A percentile compares a stretch with the other conserved stretches of the same genome.
phyloP scores from a whole-genome alignment of 805 yeast species.

The Ogataea haglerorum region DNA sequence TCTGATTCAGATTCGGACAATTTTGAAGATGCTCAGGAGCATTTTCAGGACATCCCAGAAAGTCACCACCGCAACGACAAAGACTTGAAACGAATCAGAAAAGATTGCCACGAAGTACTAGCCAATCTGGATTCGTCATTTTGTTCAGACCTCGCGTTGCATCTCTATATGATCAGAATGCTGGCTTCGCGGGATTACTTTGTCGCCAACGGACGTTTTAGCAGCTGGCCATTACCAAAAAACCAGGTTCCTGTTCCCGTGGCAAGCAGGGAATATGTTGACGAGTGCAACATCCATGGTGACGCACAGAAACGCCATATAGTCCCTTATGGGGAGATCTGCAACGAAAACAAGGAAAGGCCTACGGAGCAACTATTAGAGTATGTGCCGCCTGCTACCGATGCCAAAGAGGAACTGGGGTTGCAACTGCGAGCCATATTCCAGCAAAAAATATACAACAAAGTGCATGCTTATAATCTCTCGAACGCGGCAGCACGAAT shows the following conservation, averaged over 20 bases:
- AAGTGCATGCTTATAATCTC: constrained; percentile 11
- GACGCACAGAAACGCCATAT: not conserved
- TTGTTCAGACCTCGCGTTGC: constrained; percentile 57
- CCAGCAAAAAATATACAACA: constrained; percentile 12
- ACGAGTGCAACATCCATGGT: constrained; percentile 17
- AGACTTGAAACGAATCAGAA: constrained; percentile 9
- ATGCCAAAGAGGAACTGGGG: constrained; percentile 16
- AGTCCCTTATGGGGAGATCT: constrained; percentile 7
- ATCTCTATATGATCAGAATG: constrained; percentile 57
- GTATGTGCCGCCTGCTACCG: constrained; percentile 6
- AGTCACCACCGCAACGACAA: constrained; percentile 1
- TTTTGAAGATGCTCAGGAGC: constrained; percentile 13
- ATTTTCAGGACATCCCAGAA: constrained; percentile 1
- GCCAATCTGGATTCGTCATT: constrained; percentile 46
- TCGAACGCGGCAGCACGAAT: constrained; percentile 8
- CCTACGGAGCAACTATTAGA: constrained; percentile 17
- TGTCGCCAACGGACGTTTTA: constrained; percentile 43
- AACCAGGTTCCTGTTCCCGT: constrained; percentile 38
- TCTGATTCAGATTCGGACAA: constrained; percentile 11
- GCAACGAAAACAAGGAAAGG: constrained; percentile 9
- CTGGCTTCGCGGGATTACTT: constrained; percentile 36
- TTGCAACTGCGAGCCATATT: constrained; percentile 23
- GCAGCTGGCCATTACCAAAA: constrained; percentile 55
- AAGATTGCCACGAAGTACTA: constrained; percentile 25
- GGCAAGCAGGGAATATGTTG: constrained; percentile 26